Evolutionary conservation across 2,329 filamentous ascomycete genomes (phyloP), one percentile per base, ranked within the genome.

Genomic region (Neophaeococcomyces aloes): DNA sequence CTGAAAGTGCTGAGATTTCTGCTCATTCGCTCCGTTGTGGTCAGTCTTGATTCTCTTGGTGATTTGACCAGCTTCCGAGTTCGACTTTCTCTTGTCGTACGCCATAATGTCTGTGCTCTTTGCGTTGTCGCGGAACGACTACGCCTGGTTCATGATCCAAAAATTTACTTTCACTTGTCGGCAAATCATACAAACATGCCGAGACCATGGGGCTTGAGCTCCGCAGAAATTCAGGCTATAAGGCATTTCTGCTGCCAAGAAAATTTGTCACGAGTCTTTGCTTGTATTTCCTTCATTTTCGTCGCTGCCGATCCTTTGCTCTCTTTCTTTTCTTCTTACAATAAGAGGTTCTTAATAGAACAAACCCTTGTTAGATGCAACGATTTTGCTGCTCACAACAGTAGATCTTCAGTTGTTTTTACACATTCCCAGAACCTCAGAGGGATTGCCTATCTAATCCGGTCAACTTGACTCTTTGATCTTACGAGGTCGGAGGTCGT

Each of bases 331-430:
- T 42, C 25, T 29, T 25, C n/a, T 41, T 31, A 23, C 27, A 15
- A 43, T 47, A 44, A 44, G 47, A 43, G 39, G 21, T 38, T 40
- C 40, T 38, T 21, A 36, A 45, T 45, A 37, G 40, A 21, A 13
- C 42, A 27, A 44, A 49, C 47, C 47, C 44, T 42, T 49, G 45
- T 49, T 46, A 36, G 46, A 46, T 38, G 47, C 46, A 45, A 25
- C 21, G 21, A 27, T 27, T 15, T 21, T 29, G 19, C 18, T 25
- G 8, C 23, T 39, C 37, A 39, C 37, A 27, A 29, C 14, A 39
- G 18, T 23, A 30, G 15, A 27, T 27, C 23, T 18, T 41, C 39
- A 29, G 30, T 49, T 43, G 45, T 32, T 19, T 48, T 37, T 34
- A 48, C 41, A 49, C 35, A 49, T 49, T 47, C 36, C 47, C 45